Conservation (phyloP, 371 early-diverging fungal genomes). For the Batkoa obscura region DNA sequence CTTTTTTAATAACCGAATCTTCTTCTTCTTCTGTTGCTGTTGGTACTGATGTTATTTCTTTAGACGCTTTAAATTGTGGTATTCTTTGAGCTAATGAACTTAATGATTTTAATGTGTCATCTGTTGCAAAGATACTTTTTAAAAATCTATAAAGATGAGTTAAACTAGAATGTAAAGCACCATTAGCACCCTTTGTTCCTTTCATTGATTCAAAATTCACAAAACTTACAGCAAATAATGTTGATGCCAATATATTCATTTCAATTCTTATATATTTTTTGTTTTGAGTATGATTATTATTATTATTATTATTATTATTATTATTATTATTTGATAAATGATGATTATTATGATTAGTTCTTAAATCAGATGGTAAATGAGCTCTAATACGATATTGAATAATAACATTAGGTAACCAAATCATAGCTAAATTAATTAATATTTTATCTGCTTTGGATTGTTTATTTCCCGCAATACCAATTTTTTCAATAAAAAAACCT, state of each 20-base stretch:
- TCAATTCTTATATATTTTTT: slow-evolving; percentile 29
- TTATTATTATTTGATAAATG: too few species aligned
- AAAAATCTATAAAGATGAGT: slow-evolving; percentile 39
- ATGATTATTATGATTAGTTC: background rate
- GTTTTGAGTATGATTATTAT: too few species aligned
- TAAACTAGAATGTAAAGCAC: slow-evolving; percentile 39
- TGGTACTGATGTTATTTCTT: too few species aligned
- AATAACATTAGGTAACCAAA: slow-evolving; percentile 73
- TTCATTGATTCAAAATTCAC: slow-evolving; percentile 23
- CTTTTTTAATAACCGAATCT: too few species aligned
- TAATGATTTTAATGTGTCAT: slow-evolving; percentile 29
- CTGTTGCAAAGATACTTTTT: slow-evolving; percentile 40
- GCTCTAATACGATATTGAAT: slow-evolving; percentile 65
- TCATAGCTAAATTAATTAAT: slow-evolving; percentile 35
- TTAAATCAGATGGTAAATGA: slow-evolving; percentile 10
- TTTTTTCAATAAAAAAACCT: slow-evolving; percentile 51
- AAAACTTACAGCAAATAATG: slow-evolving; percentile 32
- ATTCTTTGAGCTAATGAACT: background rate
- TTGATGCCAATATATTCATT: slow-evolving; percentile 37
- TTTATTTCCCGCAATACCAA: slow-evolving; percentile 15
- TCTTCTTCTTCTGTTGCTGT: too few species aligned
- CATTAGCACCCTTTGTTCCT: slow-evolving; percentile 17
- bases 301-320: too few species aligned
- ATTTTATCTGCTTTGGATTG: slow-evolving; percentile 21
- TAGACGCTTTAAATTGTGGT: slow-evolving; percentile 6